phyloP scores from a whole-genome alignment of 257 asterid genomes.

The Fraxinus cuspidata region DNA sequence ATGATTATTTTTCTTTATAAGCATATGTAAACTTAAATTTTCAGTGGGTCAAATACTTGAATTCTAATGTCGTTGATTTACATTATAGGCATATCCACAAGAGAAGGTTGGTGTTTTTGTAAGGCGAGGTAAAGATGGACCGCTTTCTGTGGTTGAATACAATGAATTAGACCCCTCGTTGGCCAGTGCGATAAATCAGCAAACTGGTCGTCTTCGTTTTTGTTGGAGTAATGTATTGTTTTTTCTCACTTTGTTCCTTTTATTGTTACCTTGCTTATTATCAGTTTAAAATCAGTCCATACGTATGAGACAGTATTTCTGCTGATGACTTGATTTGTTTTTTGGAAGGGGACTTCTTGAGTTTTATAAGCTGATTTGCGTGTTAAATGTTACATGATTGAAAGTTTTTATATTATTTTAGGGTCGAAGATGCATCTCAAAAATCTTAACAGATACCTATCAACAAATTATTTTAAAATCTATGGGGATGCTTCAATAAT shows the following conservation, averaged over 20 bases:
- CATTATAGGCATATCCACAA: conserved; percentile 51
- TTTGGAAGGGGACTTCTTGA: not conserved
- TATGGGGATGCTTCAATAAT: not conserved
- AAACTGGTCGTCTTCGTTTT: conserved; percentile 59
- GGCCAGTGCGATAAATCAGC: conserved; percentile 51
- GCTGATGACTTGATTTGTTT: not conserved
- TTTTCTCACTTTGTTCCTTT: not conserved
- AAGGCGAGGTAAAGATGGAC: conserved; percentile 59
- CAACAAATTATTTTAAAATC: not conserved
- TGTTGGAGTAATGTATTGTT: conserved; percentile 57
- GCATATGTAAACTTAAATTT: not conserved
- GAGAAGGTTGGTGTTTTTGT: conserved; percentile 62
- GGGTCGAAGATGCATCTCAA: not conserved
- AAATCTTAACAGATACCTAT: not conserved
- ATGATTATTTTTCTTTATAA: not conserved
- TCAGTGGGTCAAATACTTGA: not conserved
- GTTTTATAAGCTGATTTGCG: not conserved
- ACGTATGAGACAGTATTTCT: not conserved
- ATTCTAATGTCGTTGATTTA: not conserved
- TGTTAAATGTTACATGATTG: not conserved
- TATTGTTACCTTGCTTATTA: not conserved
- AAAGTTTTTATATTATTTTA: not conserved
- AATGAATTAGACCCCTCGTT: conserved; percentile 51
- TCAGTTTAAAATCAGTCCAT: not conserved
- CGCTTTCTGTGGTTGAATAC: conserved; percentile 58